Percentiles rank a stretch among this genome's conserved stretches.
phyloP scores from a whole-genome alignment of 2,329 filamentous ascomycete genomes.

The Decorospora gaudefroyi region DNA sequence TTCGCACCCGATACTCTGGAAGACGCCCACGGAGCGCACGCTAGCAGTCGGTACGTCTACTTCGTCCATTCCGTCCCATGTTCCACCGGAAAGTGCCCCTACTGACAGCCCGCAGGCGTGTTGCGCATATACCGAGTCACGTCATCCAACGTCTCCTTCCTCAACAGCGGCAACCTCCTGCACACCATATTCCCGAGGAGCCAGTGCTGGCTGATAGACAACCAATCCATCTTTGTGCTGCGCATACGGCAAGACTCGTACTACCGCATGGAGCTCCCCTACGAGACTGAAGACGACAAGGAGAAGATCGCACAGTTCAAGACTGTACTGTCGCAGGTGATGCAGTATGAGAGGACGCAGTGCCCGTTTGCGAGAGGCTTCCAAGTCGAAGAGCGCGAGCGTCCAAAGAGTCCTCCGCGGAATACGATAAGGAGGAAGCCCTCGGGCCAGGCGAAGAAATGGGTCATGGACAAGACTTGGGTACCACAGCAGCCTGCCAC shows the following conservation, averaged over 20 bases:
- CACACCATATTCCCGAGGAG: slow-evolving; percentile 88
- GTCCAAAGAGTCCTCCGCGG: slow-evolving; percentile 63
- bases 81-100: background rate
- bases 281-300: slow-evolving; percentile 65
- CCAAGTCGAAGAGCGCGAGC: slow-evolving; percentile 72
- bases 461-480: slow-evolving; percentile 55
- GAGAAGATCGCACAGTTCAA: slow-evolving; percentile 69
- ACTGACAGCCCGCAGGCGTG: slow-evolving; percentile 57
- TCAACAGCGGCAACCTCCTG: slow-evolving; percentile 81
- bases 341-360: slow-evolving; percentile 84
- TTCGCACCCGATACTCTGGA: slow-evolving; percentile 68
- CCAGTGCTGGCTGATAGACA: slow-evolving; percentile 92
- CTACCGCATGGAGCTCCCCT: slow-evolving; percentile 86
- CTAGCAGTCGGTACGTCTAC: slow-evolving; percentile 75
- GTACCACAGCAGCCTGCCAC: slow-evolving; percentile 51
- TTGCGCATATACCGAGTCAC: slow-evolving; percentile 85
- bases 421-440: slow-evolving; percentile 62
- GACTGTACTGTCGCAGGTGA: slow-evolving; percentile 68
- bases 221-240: slow-evolving; percentile 81
- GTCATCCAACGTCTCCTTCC: slow-evolving; percentile 77
- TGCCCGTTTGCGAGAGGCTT: slow-evolving; percentile 84
- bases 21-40: slow-evolving; percentile 75
- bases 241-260: slow-evolving; percentile 82
- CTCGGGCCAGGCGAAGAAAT: slow-evolving; percentile 54
- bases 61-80: too few species aligned